Evolutionary conservation across 176 grass and related monocot genomes (phyloP), one percentile per base, ranked within the genome.

Genomic region (Oryza officinalis): DNA sequence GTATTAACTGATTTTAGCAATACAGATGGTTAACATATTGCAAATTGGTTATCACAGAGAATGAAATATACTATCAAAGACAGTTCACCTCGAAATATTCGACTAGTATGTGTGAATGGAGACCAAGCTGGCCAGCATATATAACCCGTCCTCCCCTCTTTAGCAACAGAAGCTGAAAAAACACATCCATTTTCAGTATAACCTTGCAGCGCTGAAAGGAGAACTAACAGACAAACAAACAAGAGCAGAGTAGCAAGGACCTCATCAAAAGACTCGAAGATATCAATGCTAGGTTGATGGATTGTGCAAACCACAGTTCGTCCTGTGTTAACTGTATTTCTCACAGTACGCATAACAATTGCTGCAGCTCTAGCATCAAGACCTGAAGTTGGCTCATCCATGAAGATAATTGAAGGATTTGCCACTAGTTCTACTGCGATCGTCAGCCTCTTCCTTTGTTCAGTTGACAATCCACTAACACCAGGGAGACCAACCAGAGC

Each of bases 241-340:
- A 81, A 18, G 10, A 61, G 27, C 41, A 67, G 31, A 32, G 18
- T n/a, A n/a, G 27, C 17, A 68, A 30, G 66, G 15, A 94, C 92
- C 92, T 94, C 92, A 75, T 94, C 92, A 60, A 94, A 94, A 78
- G 92, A 84, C 52, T 94, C 92, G 43, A 94, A 94, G 31, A 92
- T 92, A 85, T 94, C 92, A 32, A 94, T 94, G 47, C 92, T 94
- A 4, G 92, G 92, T 79, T 94, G 92, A 73, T 92, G 92, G 63
- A 94, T 94, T 81, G 87, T 91, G 71, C 92, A 94, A 25, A 94
- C 89, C 13, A 92, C 89, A 76, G 92, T 91, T 57, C 89, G 86
- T 38, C 89, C 92, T 10, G 89, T 94, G 80, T 94, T 89, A 68
- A 94, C 92, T 54, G 92, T 94, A 23, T 94, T 94, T 52, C 89